Percentiles rank a stretch among this genome's conserved stretches.
Evolutionary conservation across 1,284 basidiomycete species (phyloP).

Genomic region (Bjerkandera adusta): DNA sequence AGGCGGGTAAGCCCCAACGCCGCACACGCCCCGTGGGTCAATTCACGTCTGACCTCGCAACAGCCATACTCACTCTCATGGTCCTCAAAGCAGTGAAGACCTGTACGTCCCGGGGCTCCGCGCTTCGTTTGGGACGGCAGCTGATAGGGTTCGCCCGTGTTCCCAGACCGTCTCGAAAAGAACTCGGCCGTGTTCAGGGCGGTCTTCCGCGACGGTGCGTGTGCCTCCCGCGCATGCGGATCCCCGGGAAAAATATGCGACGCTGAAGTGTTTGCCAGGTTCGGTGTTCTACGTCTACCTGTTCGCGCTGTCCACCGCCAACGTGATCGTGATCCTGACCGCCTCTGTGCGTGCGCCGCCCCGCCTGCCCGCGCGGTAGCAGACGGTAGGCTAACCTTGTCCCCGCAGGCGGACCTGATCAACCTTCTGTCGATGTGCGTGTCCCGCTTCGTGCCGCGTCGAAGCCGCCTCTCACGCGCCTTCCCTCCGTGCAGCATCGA

Average conservation of each 20-base stretch:
- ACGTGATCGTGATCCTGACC: constrained; percentile 1
- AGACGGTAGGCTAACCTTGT: not conserved
- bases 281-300: constrained; percentile 1
- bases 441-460: too few species aligned
- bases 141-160: not conserved
- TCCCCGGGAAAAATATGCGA: too few species aligned
- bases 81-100: not conserved
- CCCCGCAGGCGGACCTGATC: not conserved
- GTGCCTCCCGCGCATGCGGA: not conserved
- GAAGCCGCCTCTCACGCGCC: too few species aligned
- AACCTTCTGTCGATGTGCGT: constrained; percentile 1
- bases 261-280: not conserved
- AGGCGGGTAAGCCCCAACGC: not conserved
- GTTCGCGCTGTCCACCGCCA: not conserved
- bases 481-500: not conserved
- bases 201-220: not conserved
- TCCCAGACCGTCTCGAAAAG: constrained; percentile 1
- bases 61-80: constrained; percentile 1
- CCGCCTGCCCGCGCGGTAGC: too few species aligned
- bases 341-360: not conserved
- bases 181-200: constrained; percentile 1
- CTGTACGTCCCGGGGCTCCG: not conserved
- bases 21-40: too few species aligned
- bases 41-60: too few species aligned
- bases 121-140: not conserved